Evolutionary conservation across 768 basidiomycete species (phyloP), one percentile per base, ranked within the genome.

Genomic region (Mycena venus): DNA sequence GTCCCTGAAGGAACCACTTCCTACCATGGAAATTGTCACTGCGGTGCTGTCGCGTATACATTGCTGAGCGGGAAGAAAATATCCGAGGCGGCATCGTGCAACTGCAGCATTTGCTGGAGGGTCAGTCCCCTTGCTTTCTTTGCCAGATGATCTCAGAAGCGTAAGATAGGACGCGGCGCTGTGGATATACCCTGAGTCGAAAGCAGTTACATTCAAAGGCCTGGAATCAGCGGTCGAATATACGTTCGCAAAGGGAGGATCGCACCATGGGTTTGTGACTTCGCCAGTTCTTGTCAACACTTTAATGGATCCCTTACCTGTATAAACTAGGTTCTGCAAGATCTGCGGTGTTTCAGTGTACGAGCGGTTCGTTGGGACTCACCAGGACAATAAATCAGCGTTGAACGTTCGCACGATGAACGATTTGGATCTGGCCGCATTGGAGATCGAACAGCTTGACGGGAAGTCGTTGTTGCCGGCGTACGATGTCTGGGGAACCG

Each of bases 21-120:
- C 2, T 75, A 75, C 27, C n/a, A 51, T n/a, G 70, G 75, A 12
- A 63, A 42, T 23, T 75, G 75, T 19, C 75, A 75, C 14, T 75
- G 75, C 55, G 75, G 75, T 17, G 70, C 70, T 4, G 36, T 75
- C 0, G 25, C 10, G 0, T 75, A 68, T 32, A 38, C 55, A 0
- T 19, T 75, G 1, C 14, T 31, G 40, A 69, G 27, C 42, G 29
- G 53, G 4, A 53, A 49, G 12, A 51, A 58, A 36, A 59, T 75
- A 21, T 12, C 62, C 4, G 25, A 11, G 8, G 70, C 47, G 8
- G 11, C 9, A 7, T 15, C 32, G 11, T 72, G 75, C 66, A 75
- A 75, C 53, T 75, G 75, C 67, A 75, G 75, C 44, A 68, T 69
- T 25, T 72, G 67, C 47, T 51, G 19, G 4, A 27, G 71, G 32